These are phyloP conservation scores for Termitomyces sp. DNA, from an alignment of 1,284 basidiomycete genomes.

Conservation along the genomic window DNA sequence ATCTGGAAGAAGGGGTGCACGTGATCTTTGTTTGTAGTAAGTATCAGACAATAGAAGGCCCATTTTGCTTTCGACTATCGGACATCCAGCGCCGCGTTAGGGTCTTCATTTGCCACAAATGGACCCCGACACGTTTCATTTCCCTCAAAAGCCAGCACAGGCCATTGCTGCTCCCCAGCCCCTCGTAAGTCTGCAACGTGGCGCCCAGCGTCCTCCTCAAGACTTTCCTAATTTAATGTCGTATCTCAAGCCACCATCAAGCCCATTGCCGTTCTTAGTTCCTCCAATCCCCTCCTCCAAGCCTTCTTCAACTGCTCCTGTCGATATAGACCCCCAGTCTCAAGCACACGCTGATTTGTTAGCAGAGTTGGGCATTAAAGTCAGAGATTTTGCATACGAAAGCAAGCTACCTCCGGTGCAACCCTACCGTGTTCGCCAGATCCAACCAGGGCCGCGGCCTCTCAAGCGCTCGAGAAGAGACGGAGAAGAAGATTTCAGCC, in stretches of 20 bases:
- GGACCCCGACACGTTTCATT: constrained; percentile 7
- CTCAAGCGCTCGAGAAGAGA: constrained; percentile 32
- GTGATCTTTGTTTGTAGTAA: background rate
- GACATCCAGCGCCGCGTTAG: background rate
- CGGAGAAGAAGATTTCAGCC: constrained; percentile 17
- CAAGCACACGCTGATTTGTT: constrained; percentile 29
- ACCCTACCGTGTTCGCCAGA: constrained; percentile 40
- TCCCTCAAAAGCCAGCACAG: constrained; percentile 13
- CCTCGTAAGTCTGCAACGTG: constrained; percentile 23
- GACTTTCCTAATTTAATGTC: constrained; percentile 17
- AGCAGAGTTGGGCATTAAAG: constrained; percentile 50
- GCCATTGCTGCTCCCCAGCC: constrained; percentile 14
- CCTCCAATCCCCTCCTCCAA: constrained; percentile 12
- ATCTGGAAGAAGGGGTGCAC: background rate
- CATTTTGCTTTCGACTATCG: background rate
- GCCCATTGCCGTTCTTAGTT: constrained; percentile 11
- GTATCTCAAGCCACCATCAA: constrained; percentile 15
- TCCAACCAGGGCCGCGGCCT: constrained; percentile 35
- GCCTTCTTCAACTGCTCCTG: constrained; percentile 15
- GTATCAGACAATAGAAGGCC: background rate
- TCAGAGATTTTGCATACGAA: constrained; percentile 70
- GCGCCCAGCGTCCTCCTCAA: constrained; percentile 19
- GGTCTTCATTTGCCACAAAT: constrained; percentile 13
- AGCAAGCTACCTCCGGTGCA: constrained; percentile 55
- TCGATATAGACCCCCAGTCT: constrained; percentile 27